phyloP scores from a whole-genome alignment of 208 protist genomes.

The Spongospora subterranea region DNA sequence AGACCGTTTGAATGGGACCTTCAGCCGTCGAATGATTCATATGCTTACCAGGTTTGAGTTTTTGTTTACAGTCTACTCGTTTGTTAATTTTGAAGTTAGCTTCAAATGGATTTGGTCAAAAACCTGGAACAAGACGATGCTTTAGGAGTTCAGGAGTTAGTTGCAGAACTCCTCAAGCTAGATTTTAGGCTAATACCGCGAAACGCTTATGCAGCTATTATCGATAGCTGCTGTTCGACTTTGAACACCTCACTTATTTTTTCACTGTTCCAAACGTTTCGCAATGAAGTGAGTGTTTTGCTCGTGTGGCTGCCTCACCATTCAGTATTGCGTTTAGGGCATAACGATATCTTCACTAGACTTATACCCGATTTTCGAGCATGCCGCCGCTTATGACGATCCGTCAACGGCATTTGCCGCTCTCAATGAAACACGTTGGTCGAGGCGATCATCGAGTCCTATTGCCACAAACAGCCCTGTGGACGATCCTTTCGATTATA shows the following conservation, averaged over 20 bases:
- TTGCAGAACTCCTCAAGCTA: neutral
- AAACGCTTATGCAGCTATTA: neutral
- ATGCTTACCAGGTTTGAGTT: neutral
- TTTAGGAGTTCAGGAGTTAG: neutral
- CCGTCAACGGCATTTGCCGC: slow-evolving; percentile 5
- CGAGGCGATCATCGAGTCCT: neutral
- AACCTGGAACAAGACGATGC: neutral
- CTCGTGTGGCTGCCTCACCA: neutral
- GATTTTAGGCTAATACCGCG: neutral
- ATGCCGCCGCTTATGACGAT: slow-evolving; percentile 26
- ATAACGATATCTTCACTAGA: neutral
- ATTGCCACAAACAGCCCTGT: neutral
- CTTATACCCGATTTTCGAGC: slow-evolving; percentile 22
- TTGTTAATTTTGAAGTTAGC: neutral
- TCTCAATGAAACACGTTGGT: slow-evolving; percentile 13
- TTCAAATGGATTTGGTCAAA: neutral
- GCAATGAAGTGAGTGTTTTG: neutral
- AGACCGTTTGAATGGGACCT: neutral
- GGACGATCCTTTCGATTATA: neutral
- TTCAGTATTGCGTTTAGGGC: neutral
- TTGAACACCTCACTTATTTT: slow-evolving; percentile 26
- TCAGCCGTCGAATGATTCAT: neutral
- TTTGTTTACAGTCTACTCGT: neutral
- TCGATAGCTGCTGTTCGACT: slow-evolving; percentile 30
- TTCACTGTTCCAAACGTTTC: neutral